A percentile compares a stretch with the other conserved stretches of the same genome.
Evolutionary conservation across 1,139 yeast species (phyloP).

Genomic region (Pneumocystis murina): DNA sequence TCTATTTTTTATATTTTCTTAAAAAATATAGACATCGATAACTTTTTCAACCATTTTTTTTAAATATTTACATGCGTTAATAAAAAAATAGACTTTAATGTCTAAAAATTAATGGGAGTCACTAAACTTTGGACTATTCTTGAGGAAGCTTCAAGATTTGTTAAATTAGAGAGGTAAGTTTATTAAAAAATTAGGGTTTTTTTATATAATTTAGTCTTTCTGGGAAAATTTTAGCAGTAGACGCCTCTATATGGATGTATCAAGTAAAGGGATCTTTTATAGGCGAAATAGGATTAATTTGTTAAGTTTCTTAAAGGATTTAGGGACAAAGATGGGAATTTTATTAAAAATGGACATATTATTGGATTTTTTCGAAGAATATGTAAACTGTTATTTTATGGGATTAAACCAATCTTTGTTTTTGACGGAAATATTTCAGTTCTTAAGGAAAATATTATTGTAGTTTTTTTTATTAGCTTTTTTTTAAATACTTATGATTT

Average conservation of each 20-base stretch:
- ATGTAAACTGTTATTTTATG: constrained; percentile 77
- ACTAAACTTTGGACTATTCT: constrained; percentile 86
- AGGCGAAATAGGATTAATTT: not conserved
- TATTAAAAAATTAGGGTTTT: constrained; percentile 25
- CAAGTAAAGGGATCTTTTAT: constrained; percentile 29
- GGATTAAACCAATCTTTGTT: constrained; percentile 83
- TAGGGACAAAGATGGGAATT: constrained; percentile 69
- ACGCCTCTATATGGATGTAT: constrained; percentile 97
- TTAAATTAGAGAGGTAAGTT: constrained; percentile 52
- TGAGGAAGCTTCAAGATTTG: constrained; percentile 84
- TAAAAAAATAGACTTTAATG: not conserved
- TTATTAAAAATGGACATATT: constrained; percentile 66
- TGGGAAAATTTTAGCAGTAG: constrained; percentile 73
- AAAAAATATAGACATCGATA: not conserved
- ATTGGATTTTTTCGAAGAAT: constrained; percentile 90
- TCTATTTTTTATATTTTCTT: not conserved
- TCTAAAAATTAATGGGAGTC: constrained; percentile 59
- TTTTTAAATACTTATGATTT: constrained; percentile 10
- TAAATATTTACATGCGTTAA: not conserved
- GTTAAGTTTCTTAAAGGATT: constrained; percentile 67
- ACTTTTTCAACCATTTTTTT: no score
- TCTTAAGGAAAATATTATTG: constrained; percentile 61
- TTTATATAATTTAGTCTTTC: constrained; percentile 15
- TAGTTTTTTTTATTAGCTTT: not conserved
- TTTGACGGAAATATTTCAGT: constrained; percentile 96